Percentiles rank a stretch among this genome's conserved stretches.
phyloP scores from a whole-genome alignment of 345 rosid genomes.

The Gynandropsis gynandra region DNA sequence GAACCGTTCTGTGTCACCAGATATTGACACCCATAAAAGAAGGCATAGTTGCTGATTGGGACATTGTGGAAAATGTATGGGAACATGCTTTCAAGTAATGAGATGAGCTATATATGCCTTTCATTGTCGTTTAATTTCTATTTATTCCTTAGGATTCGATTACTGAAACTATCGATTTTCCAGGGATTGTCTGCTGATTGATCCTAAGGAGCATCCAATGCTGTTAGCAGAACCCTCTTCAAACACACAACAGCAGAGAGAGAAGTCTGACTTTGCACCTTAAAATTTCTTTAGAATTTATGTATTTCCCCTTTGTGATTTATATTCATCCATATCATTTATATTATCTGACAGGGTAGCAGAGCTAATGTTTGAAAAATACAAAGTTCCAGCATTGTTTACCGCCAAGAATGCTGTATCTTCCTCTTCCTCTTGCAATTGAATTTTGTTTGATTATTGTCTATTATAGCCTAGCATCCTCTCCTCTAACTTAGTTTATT shows the following conservation, averaged over 20 bases:
- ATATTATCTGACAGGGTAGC: slow-evolving; percentile 61
- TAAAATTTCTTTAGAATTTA: slow-evolving; percentile 1
- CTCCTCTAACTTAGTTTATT: neutral
- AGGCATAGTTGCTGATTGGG: slow-evolving; percentile 95
- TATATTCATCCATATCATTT: slow-evolving; percentile 2
- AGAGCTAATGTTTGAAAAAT: slow-evolving; percentile 90
- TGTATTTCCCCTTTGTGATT: neutral
- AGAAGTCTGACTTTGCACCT: slow-evolving; percentile 37
- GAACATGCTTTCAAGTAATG: slow-evolving; percentile 86
- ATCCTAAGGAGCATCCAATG: slow-evolving; percentile 95
- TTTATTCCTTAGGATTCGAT: slow-evolving; percentile 5
- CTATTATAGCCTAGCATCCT: neutral
- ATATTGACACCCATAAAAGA: slow-evolving; percentile 82
- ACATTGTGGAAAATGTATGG: slow-evolving; percentile 89
- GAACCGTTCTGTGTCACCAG: slow-evolving; percentile 30
- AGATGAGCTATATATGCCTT: neutral
- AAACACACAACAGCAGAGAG: slow-evolving; percentile 78
- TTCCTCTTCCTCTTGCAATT: slow-evolving; percentile 17
- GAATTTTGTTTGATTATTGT: neutral
- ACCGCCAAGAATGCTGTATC: slow-evolving; percentile 90
- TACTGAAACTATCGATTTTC: neutral
- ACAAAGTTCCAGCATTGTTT: slow-evolving; percentile 79
- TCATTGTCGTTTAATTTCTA: neutral
- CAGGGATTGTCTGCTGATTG: slow-evolving; percentile 75
- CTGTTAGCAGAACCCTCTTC: slow-evolving; percentile 83